Evolutionary conservation across 345 rosid species (phyloP).

Genomic region (Sonneratia caseolaris): DNA sequence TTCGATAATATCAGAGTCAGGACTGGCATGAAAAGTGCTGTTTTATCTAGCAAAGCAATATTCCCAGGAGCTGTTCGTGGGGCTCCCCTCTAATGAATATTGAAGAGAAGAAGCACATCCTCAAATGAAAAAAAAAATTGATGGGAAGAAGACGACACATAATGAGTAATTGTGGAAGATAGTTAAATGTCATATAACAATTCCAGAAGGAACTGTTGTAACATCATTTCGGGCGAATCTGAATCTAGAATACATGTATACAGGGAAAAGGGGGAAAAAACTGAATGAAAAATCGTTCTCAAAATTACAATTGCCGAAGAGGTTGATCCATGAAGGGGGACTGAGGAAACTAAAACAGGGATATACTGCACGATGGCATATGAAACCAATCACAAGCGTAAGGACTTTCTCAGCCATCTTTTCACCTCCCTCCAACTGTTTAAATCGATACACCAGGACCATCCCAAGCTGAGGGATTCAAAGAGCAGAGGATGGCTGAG

Average conservation of each 20-base stretch:
- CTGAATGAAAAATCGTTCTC: too few species aligned
- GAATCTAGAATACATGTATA: constrained; percentile 4
- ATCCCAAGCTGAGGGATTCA: constrained; percentile 1
- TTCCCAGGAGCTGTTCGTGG: too few species aligned
- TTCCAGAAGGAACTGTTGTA: background rate
- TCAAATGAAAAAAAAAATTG: too few species aligned
- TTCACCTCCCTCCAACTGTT: background rate
- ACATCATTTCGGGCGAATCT: background rate
- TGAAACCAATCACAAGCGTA: background rate
- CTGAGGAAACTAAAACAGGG: background rate
- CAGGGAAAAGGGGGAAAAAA: background rate
- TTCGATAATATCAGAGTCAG: too few species aligned
- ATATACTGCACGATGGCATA: background rate
- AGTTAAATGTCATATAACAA: background rate
- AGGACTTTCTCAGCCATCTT: constrained; percentile 4
- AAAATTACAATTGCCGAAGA: background rate
- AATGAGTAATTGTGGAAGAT: background rate
- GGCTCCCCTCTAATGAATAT: too few species aligned
- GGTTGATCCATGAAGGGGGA: background rate
- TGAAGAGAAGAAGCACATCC: too few species aligned
- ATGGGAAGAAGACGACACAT: too few species aligned
- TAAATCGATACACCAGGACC: background rate
- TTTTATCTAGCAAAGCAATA: too few species aligned
- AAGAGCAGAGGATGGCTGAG: background rate
- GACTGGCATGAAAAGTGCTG: too few species aligned